Evolutionary conservation across 2,329 filamentous ascomycete genomes (phyloP).

Genomic region (Aschersonia sp.): DNA sequence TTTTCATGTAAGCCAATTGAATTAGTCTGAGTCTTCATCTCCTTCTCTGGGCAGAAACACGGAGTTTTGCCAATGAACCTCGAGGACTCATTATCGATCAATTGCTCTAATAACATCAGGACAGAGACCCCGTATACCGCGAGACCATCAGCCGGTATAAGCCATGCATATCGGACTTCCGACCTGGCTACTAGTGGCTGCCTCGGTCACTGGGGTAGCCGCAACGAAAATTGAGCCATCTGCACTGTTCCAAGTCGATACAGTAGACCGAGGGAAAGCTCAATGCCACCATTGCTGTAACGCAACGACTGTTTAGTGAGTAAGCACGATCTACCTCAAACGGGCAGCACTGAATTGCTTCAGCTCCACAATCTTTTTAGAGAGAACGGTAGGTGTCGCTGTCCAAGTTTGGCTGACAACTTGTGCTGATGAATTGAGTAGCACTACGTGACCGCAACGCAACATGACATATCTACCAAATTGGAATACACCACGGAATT

Average conservation of each 20-base stretch:
- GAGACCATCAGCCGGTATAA: too few relatives aligned
- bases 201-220: neutral
- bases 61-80: too few relatives aligned
- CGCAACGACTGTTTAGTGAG: too few relatives aligned
- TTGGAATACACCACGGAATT: slow-evolving; percentile 8
- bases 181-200: neutral
- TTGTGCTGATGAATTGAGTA: neutral
- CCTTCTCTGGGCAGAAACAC: too few relatives aligned
- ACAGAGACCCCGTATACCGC: too few relatives aligned
- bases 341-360: neutral
- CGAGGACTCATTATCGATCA: too few relatives aligned
- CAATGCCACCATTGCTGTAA: too few relatives aligned
- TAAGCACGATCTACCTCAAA: too few relatives aligned
- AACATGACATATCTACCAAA: slow-evolving; percentile 8
- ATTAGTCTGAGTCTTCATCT: too few relatives aligned
- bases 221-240: neutral
- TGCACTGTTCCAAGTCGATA: neutral
- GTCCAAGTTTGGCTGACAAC: neutral
- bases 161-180: slow-evolving; percentile 1
- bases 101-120: too few relatives aligned
- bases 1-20: too few relatives aligned
- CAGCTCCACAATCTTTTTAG: slow-evolving; percentile 3
- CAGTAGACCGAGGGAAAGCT: neutral
- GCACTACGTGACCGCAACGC: slow-evolving; percentile 5
- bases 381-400: slow-evolving; percentile 3